Evolutionary conservation across 106 monocot genomes (phyloP), one percentile per base, ranked within the genome.

Genomic region (Platanthera zijinensis): DNA sequence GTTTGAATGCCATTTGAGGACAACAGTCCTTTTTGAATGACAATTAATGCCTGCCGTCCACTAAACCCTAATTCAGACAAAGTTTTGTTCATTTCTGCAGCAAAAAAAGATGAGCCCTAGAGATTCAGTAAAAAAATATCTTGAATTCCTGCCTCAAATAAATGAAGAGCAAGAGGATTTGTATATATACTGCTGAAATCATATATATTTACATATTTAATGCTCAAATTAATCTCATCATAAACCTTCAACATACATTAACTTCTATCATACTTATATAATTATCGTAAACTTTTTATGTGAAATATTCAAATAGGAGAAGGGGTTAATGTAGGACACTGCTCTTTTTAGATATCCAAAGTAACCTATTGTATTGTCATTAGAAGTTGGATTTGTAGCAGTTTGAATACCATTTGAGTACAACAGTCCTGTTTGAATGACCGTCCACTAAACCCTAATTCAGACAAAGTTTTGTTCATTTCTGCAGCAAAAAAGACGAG

Each of bases 301-400:
- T 39, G 39, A 39, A 39, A 39, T 39, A 39, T 39, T 39, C 39
- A 92, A 51, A 77, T 92, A 92, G 12, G 92, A 90, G 61, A 96
- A 81, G 0, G 95, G 95, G 78, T 96, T 96, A 72, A 89, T 13
- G 51, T 85, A 90, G 0, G 95, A 96, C 5, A 96, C 15, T 51
- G 82, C 59, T 62, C 80, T 78, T 79, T 81, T 96, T 53, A 89
- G 57, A 78, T 82, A 88, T 48, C 80, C 87, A 85, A 92, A 90
- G 79, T 90, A 92, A 51, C 95, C 89, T 45, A 67, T 72, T 39
- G 45, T 70, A 80, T 22, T 76, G n/a, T 78, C 86, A 76, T 71
- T 62, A 63, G 39, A 63, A 61, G 74, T 11, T 52, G 30, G 78
- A 78, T 14, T 78, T 48, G 25, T 52, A 68, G 57, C 63, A 56